phyloP scores from a whole-genome alignment of 106 monocot species.

The Narthecium ossifragum region DNA sequence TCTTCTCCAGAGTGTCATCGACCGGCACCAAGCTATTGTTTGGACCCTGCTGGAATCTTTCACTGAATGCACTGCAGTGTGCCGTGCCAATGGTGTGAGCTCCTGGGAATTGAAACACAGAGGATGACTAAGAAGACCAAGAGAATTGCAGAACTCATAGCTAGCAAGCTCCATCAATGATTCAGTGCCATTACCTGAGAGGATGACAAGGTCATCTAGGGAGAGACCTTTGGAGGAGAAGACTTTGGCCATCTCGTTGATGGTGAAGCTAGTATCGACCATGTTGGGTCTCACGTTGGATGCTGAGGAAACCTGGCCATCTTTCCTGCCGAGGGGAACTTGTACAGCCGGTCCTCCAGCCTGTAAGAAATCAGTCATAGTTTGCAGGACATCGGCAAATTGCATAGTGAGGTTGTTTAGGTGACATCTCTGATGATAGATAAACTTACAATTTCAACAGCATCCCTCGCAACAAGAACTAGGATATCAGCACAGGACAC shows the following conservation, averaged over 20 bases:
- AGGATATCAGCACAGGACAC: conserved; percentile 87
- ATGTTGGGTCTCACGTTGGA: conserved; percentile 74
- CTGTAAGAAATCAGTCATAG: conserved; percentile 29
- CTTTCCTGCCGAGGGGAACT: conserved; percentile 57
- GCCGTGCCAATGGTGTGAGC: conserved; percentile 67
- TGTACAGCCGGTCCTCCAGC: conserved; percentile 60
- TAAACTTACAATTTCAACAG: conserved; percentile 62
- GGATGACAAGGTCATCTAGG: conserved; percentile 55
- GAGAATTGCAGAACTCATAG: not conserved
- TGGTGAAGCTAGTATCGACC: conserved; percentile 72
- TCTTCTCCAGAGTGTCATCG: conserved; percentile 34
- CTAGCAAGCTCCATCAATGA: not conserved
- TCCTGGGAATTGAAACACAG: conserved; percentile 16
- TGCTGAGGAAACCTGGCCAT: conserved; percentile 41
- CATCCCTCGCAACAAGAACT: conserved; percentile 80
- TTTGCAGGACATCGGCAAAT: not conserved
- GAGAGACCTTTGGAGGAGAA: conserved; percentile 68
- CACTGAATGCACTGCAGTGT: conserved; percentile 57
- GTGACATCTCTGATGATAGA: not conserved
- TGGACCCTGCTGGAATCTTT: conserved; percentile 32
- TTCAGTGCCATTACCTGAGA: conserved; percentile 39
- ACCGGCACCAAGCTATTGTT: conserved; percentile 24
- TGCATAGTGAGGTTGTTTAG: not conserved
- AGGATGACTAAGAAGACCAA: not conserved
- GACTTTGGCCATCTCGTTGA: conserved; percentile 52